Base-by-base conservation (phyloP, 164 flowering plant species). In the Umbilicus rupestris region DNA sequence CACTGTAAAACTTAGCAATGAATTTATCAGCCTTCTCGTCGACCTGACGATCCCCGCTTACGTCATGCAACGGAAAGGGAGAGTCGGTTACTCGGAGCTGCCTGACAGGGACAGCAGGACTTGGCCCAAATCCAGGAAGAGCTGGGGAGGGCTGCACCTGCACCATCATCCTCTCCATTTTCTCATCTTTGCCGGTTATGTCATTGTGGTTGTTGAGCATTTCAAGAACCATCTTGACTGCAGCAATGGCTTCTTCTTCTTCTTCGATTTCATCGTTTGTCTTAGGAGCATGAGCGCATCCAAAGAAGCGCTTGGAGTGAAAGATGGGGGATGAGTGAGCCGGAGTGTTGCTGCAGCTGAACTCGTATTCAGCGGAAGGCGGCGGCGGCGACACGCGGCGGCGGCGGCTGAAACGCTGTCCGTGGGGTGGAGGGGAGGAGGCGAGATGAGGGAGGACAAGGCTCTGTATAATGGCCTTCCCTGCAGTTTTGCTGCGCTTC, bases 1-100 rank as follows among this genome's bases (percentile, higher is more conserved):
- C 75, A 20, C 72, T 83, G 67, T 92, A 90, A 62, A 90, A 92
- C 78, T 67, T 85, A 50, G 62, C 37, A 7, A 92, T 92, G 66
- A 92, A 90, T 71, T 87, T 87, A 74, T 88, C 98, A 7, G 96
- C 96, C 14, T 82, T 85, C 66, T 76, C 76, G 58, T 85, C 85
- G n/a, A 85, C 83, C 5, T 67, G 71, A 17, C 71, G 41, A 26
- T 78, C 82, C 12, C 69, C 85, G 2, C 75, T 78, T 0, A 22
- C 67, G 26, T 81, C 76, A 16, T 69, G 69, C 58, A 83, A 28
- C 42, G 84, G 86, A 45, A 80, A 85, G 20, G 90, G 90, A 47
- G 90, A 85, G 77, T 85, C 90, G 42, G 86, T 85, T 55, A 85
- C 69, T 81, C 85, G 77, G 50, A 85, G 69, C 79, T 75, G 90